phyloP scores from a whole-genome alignment of 2,329 filamentous ascomycete species.

The Byssothecium circinans region DNA sequence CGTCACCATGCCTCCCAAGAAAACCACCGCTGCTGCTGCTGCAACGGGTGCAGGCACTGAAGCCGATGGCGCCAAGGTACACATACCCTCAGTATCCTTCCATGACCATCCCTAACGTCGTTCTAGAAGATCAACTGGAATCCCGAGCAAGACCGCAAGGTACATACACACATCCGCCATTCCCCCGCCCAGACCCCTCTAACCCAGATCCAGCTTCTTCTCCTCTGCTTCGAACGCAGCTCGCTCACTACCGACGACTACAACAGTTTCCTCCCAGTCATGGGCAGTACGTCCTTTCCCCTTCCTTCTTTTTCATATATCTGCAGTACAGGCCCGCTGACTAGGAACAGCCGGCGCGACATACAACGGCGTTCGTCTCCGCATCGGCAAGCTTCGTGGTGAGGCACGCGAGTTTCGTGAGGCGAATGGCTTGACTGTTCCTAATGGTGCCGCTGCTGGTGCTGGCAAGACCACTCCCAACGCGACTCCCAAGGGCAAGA shows the following conservation, averaged over 20 bases:
- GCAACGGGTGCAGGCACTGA: neutral
- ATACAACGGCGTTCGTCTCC: neutral
- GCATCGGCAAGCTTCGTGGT: slow-evolving; percentile 4
- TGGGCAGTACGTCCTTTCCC: slow-evolving; percentile 6
- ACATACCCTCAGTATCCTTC: neutral
- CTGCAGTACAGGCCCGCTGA: too few relatives aligned
- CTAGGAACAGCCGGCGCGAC: neutral
- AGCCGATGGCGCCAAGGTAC: slow-evolving; percentile 2
- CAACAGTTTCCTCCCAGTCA: neutral
- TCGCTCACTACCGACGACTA: neutral
- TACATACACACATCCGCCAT: neutral
- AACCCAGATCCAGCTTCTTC: slow-evolving; percentile 26
- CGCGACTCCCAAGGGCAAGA: neutral
- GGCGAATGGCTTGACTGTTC: slow-evolving; percentile 13
- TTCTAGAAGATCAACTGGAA: slow-evolving; percentile 12
- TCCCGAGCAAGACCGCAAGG: slow-evolving; percentile 14
- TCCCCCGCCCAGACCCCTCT: neutral
- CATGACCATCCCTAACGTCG: neutral
- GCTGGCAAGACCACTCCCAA: neutral
- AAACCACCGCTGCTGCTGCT: neutral
- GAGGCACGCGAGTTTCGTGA: slow-evolving; percentile 16
- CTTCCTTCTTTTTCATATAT: too few relatives aligned
- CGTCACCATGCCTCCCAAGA: slow-evolving; percentile 3
- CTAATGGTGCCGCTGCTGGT: slow-evolving; percentile 5
- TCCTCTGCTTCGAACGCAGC: slow-evolving; percentile 12